A percentile compares a stretch with the other conserved stretches of the same genome.
Evolutionary conservation across 202 grass and related monocot genomes (phyloP).

Genomic region (Schoenoplectus triqueter): DNA sequence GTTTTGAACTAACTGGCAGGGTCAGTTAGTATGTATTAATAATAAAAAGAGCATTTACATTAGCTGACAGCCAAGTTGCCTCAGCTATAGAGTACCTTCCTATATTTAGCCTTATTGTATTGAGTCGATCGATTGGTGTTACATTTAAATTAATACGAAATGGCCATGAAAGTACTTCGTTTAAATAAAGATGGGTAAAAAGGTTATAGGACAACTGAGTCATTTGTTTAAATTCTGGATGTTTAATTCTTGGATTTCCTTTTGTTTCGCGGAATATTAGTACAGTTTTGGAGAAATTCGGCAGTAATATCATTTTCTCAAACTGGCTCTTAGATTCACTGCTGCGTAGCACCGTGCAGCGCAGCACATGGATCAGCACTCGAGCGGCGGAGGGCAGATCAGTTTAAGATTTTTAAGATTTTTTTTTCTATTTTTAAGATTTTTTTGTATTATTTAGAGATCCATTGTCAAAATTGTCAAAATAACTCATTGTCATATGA

Average conservation of each 20-base stretch:
- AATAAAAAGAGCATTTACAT: too few species aligned
- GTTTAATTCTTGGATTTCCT: constrained; percentile 21
- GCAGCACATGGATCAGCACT: background rate
- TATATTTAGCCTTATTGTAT: background rate
- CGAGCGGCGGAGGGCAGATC: constrained; percentile 78
- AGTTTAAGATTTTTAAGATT: background rate
- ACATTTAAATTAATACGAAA: background rate
- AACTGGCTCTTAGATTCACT: constrained; percentile 80
- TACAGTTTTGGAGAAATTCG: constrained; percentile 66
- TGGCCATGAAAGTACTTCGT: background rate
- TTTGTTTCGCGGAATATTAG: constrained; percentile 62
- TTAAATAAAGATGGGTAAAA: background rate
- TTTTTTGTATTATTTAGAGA: too few species aligned
- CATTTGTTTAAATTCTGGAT: background rate
- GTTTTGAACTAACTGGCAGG: too few species aligned
- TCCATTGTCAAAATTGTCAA: too few species aligned
- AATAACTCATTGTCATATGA: too few species aligned
- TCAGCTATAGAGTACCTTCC: too few species aligned
- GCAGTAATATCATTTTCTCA: constrained; percentile 96
- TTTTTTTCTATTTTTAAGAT: background rate
- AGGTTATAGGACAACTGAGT: background rate
- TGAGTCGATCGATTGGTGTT: constrained; percentile 4
- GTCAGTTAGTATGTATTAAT: too few species aligned
- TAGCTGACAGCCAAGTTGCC: too few species aligned
- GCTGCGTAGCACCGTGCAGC: too few species aligned